Percentiles rank a stretch among this genome's conserved stretches.
These are phyloP conservation scores for Venturiaceae sp. DNA, from an alignment of 2,329 filamentous ascomycete genomes.

Conservation along the genomic window DNA sequence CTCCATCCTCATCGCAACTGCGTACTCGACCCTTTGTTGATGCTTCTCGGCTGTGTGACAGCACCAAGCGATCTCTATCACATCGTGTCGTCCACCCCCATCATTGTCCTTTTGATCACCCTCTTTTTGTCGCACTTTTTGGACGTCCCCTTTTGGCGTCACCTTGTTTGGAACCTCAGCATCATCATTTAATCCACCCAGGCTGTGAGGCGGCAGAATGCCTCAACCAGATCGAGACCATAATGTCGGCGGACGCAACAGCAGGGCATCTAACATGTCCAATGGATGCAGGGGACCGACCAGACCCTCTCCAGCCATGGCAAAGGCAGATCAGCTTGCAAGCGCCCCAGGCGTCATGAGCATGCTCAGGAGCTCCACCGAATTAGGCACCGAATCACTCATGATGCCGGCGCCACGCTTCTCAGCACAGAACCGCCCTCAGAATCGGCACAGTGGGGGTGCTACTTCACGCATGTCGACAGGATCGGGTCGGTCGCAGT, in stretches of 20 bases:
- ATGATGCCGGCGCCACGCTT: conserved; percentile 4
- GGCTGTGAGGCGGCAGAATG: conserved; percentile 21
- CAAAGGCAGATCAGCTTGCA: conserved; percentile 20
- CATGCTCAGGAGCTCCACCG: conserved; percentile 40
- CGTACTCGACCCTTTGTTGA: background rate
- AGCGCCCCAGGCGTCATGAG: conserved; percentile 33
- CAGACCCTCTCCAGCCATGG: conserved; percentile 17
- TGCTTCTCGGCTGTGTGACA: background rate
- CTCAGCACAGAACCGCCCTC: background rate
- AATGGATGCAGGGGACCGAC: conserved; percentile 23
- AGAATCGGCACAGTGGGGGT: conserved; percentile 3
- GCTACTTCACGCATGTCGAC: conserved; percentile 28
- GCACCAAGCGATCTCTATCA: background rate
- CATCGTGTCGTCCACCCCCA: background rate
- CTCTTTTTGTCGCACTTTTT: conserved; percentile 1
- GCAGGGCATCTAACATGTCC: conserved; percentile 36
- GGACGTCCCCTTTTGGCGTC: conserved; percentile 1
- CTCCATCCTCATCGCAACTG: background rate
- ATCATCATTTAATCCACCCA: background rate
- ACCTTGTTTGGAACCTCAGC: background rate
- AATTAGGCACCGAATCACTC: conserved; percentile 31
- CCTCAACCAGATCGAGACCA: conserved; percentile 33
- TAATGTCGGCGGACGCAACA: conserved; percentile 35
- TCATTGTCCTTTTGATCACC: background rate
- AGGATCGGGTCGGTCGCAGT: conserved; percentile 30